phyloP scores from a whole-genome alignment of 768 basidiomycete genomes.

The Boletus barrowsii region DNA sequence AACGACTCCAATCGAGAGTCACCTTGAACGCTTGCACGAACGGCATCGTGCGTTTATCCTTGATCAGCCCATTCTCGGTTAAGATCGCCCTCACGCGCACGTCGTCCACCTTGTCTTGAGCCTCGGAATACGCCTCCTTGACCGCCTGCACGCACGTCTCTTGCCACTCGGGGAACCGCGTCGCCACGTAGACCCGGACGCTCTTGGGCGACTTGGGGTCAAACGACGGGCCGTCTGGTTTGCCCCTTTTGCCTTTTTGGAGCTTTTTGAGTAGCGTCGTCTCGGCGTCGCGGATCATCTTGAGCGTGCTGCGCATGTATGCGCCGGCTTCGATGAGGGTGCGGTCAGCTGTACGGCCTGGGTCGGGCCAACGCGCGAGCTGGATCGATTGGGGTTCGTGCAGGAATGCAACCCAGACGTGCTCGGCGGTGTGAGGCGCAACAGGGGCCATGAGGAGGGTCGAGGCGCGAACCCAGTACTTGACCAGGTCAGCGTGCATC shows the following conservation, averaged over 20 bases:
- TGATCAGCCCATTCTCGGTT: conserved; percentile 73
- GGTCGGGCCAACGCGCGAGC: conserved; percentile 78
- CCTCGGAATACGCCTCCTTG: conserved; percentile 59
- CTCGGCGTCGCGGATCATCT: conserved; percentile 89
- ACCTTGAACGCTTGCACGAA: conserved; percentile 95
- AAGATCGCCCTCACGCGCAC: conserved; percentile 68
- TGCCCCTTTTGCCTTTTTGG: conserved; percentile 69
- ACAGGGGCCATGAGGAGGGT: conserved; percentile 80
- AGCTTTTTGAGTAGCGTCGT: conserved; percentile 72
- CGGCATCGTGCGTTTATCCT: conserved; percentile 96
- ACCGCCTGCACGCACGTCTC: conserved; percentile 74
- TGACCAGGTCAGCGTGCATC: conserved; percentile 88
- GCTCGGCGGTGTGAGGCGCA: conserved; percentile 92
- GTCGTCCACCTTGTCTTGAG: conserved; percentile 74
- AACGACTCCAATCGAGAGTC: not conserved
- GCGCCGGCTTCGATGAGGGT: conserved; percentile 65
- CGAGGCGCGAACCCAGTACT: conserved; percentile 81
- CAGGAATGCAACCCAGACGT: conserved; percentile 79
- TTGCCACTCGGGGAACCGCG: conserved; percentile 92
- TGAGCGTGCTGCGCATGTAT: conserved; percentile 91
- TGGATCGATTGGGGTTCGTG: conserved; percentile 77
- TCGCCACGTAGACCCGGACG: conserved; percentile 88
- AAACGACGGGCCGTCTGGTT: conserved; percentile 47
- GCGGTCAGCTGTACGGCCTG: conserved; percentile 55
- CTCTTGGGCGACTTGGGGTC: conserved; percentile 85